Evolutionary conservation across 495 filamentous ascomycete species (phyloP).

Genomic region (Eremomyces bilateralis): DNA sequence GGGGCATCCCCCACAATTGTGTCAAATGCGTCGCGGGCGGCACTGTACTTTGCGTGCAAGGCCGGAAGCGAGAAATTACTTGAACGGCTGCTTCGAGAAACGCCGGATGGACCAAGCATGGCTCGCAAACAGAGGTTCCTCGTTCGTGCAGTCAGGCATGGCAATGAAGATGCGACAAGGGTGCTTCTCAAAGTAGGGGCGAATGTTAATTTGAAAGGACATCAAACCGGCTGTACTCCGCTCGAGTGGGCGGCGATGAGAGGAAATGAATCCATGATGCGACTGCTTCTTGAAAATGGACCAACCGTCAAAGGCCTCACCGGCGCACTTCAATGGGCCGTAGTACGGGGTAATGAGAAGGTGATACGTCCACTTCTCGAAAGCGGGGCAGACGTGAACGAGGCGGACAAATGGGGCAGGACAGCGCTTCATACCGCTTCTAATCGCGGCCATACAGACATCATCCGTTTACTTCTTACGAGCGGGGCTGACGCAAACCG

Average conservation of each 20-base stretch:
- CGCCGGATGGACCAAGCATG: background rate
- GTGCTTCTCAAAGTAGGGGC: background rate
- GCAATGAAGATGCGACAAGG: constrained; percentile 2
- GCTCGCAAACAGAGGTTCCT: background rate
- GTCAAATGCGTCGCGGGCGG: background rate
- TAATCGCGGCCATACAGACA: background rate
- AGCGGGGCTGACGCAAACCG: background rate
- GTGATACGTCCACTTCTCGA: background rate
- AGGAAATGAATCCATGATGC: background rate
- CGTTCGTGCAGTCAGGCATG: background rate
- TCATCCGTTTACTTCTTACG: background rate
- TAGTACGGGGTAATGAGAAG: background rate
- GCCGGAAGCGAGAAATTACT: constrained; percentile 1
- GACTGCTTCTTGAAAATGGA: background rate
- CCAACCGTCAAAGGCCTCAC: background rate
- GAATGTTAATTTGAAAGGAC: background rate
- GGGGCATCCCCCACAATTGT: background rate
- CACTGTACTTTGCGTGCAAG: constrained; percentile 3
- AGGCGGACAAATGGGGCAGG: background rate
- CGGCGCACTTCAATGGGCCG: background rate
- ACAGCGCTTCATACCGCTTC: background rate
- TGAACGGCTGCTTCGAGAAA: constrained; percentile 1
- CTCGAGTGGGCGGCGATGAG: background rate
- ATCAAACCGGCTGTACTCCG: background rate
- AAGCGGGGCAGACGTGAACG: background rate